These are phyloP conservation scores for Leucocoprinus birnbaumii DNA, from an alignment of 768 basidiomycete species.

Conservation along the genomic window DNA sequence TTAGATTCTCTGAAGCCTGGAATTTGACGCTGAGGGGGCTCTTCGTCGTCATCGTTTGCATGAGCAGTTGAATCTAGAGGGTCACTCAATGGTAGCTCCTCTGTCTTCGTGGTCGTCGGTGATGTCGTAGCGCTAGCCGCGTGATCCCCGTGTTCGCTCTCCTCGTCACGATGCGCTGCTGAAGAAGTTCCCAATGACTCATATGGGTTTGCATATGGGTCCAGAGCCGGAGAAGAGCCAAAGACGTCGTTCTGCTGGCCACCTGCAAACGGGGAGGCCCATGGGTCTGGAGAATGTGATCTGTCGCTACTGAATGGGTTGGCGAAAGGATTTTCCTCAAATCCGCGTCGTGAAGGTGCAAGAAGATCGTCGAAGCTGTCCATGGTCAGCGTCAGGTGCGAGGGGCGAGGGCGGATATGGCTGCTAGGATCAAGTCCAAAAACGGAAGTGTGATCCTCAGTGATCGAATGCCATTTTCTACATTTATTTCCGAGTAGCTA, in stretches of 20 bases:
- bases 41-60: conserved; percentile 29
- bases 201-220: conserved; percentile 20
- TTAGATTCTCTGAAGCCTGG: conserved; percentile 59
- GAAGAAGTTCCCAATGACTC: conserved; percentile 19
- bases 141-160: conserved; percentile 14
- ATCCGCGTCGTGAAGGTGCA: conserved; percentile 49
- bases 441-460: neutral
- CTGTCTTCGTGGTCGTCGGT: conserved; percentile 14
- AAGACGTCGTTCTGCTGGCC: conserved; percentile 28
- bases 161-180: neutral
- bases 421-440: neutral
- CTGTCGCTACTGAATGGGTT: conserved; percentile 64
- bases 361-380: conserved; percentile 80
- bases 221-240: conserved; percentile 20
- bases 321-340: conserved; percentile 78
- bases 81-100: conserved; percentile 24
- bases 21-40: conserved; percentile 26
- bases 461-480: neutral
- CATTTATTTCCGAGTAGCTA: neutral
- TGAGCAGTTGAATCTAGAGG: conserved; percentile 29
- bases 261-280: conserved; percentile 57
- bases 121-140: neutral
- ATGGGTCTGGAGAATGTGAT: conserved; percentile 72
- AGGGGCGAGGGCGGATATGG: neutral
- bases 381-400: conserved; percentile 35